phyloP scores from a whole-genome alignment of 2,329 filamentous ascomycete species.

The Trichophyton equinum region DNA sequence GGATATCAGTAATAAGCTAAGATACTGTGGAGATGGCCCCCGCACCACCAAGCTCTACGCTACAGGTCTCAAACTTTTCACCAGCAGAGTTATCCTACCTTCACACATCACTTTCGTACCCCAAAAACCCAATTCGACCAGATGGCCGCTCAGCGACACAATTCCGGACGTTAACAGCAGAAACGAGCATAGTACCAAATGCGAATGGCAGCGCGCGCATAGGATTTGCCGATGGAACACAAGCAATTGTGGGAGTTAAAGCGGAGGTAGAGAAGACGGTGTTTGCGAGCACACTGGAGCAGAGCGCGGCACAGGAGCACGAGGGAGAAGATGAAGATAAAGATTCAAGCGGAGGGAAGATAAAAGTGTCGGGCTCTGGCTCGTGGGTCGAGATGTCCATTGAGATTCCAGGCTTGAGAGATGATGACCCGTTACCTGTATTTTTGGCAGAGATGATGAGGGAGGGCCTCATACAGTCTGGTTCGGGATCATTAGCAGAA shows the following conservation, averaged over 20 bases:
- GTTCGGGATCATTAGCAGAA: constrained; percentile 66
- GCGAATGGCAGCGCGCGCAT: constrained; percentile 88
- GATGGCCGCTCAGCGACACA: constrained; percentile 72
- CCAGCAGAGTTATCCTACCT: constrained; percentile 95
- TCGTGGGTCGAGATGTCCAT: constrained; percentile 81
- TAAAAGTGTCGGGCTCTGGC: constrained; percentile 37
- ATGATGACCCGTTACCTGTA: constrained; percentile 80
- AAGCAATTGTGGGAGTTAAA: constrained; percentile 92
- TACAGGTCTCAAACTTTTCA: constrained; percentile 55
- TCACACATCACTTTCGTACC: constrained; percentile 69
- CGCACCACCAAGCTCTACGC: constrained; percentile 36
- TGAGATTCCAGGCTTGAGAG: constrained; percentile 79
- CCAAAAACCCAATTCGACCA: constrained; percentile 62
- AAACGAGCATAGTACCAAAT: constrained; percentile 76
- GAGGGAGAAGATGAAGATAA: constrained; percentile 16
- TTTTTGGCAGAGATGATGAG: constrained; percentile 79
- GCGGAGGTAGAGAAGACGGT: constrained; percentile 74
- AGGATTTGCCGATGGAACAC: constrained; percentile 87
- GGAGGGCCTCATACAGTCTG: constrained; percentile 61
- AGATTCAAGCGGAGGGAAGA: constrained; percentile 15
- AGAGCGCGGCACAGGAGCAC: constrained; percentile 17
- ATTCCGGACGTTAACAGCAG: constrained; percentile 81
- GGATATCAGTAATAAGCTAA: background rate
- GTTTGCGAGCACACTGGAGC: constrained; percentile 28
- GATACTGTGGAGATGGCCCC: constrained; percentile 33